Evolutionary conservation across 2,329 filamentous ascomycete genomes (phyloP).

Genomic region (Hortaea sp.): DNA sequence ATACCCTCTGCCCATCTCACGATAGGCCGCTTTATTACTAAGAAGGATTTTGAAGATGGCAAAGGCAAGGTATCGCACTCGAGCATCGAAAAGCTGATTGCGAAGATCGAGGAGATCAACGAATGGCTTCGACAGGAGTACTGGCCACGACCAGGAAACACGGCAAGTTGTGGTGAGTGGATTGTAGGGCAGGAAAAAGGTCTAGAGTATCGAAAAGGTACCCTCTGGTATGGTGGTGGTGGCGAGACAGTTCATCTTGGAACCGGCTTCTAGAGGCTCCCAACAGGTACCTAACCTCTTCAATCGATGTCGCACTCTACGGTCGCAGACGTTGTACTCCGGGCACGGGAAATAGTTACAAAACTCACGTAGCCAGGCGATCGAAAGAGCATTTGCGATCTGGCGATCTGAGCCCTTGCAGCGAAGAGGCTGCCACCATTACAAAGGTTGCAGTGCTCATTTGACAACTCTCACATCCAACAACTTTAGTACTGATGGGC

Average conservation of each 20-base stretch:
- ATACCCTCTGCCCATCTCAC: constrained; percentile 88
- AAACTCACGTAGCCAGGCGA: too few species aligned
- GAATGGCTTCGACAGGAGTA: constrained; percentile 59
- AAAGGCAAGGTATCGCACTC: constrained; percentile 38
- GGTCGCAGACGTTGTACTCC: too few species aligned
- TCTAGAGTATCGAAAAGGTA: constrained; percentile 63
- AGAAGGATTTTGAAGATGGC: constrained; percentile 43
- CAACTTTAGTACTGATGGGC: too few species aligned
- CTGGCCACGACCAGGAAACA: constrained; percentile 48
- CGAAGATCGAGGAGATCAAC: constrained; percentile 67
- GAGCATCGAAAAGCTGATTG: constrained; percentile 55
- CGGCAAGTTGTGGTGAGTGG: constrained; percentile 59
- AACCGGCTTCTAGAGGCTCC: constrained; percentile 31
- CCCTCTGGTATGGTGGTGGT: constrained; percentile 73
- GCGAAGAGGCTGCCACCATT: too few species aligned
- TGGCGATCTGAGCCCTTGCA: too few species aligned
- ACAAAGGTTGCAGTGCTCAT: too few species aligned
- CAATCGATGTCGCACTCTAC: neutral
- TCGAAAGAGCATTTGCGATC: too few species aligned
- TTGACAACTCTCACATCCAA: too few species aligned
- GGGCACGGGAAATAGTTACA: too few species aligned
- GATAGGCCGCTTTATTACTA: constrained; percentile 66
- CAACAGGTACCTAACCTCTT: constrained; percentile 4
- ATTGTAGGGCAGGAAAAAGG: constrained; percentile 77
- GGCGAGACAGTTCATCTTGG: constrained; percentile 57